phyloP scores from a whole-genome alignment of 2,329 filamentous ascomycete species.

The Talaromyces sp. region DNA sequence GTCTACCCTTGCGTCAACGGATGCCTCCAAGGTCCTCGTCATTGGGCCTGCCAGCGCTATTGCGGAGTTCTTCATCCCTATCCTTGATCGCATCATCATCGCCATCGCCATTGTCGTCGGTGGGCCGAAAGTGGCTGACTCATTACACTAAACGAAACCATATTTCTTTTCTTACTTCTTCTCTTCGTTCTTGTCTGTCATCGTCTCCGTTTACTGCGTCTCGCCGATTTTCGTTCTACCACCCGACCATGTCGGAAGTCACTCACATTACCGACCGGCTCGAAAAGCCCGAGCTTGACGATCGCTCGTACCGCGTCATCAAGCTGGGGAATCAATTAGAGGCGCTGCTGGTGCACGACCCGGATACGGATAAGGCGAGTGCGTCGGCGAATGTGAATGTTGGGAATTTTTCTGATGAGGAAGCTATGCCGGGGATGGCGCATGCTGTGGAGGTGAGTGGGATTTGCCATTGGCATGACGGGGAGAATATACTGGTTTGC shows the following conservation, averaged over 20 bases:
- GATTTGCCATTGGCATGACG: not conserved
- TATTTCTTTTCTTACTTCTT: not conserved
- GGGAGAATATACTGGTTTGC: not conserved
- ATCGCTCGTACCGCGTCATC: conserved; percentile 84
- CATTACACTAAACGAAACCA: not conserved
- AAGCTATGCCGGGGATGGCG: conserved; percentile 89
- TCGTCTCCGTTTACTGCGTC: not conserved
- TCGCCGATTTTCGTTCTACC: conserved; percentile 18
- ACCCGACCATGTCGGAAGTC: conserved; percentile 25
- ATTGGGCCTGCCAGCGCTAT: conserved; percentile 11
- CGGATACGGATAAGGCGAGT: conserved; percentile 93
- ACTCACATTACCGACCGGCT: conserved; percentile 64
- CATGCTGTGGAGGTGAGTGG: conserved; percentile 71
- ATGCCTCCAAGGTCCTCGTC: conserved; percentile 39
- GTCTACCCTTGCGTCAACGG: conserved; percentile 18
- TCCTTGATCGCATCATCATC: not conserved
- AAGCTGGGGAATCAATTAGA: conserved; percentile 82
- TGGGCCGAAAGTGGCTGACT: not conserved
- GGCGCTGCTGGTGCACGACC: conserved; percentile 87
- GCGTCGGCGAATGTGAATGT: conserved; percentile 94
- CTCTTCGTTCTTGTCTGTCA: not conserved
- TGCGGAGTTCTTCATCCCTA: not conserved
- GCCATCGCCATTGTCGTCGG: not conserved
- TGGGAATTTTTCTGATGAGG: conserved; percentile 88
- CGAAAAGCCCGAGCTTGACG: conserved; percentile 80